Evolutionary conservation across 2,329 filamentous ascomycete species (phyloP), one percentile per base, ranked within the genome.

Genomic region (Beauveria brongniartii): DNA sequence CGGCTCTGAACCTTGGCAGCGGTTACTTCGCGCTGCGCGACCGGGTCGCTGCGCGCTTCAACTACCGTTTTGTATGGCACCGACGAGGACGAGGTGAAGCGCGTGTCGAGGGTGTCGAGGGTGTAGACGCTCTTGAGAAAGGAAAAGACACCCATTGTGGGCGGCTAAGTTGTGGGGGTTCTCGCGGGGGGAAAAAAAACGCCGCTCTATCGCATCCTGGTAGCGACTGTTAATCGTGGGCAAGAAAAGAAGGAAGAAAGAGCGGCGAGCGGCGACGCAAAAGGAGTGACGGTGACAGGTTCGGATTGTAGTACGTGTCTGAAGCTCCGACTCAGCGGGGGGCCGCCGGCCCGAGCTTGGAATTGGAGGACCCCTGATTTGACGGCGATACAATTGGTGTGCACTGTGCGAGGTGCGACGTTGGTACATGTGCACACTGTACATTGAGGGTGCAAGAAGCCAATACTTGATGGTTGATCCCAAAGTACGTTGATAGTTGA

Each of bases 11-110:
- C 76, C 72, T 78, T 78, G 59, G 67, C 59, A 16, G 66, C 61
- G 16, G 67, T 58, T 46, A 69, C 61, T 59, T 71, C 66, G 62
- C 71, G 71, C 67, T 68, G 59, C 61, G 73, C 68, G 61, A 67
- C 67, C 30, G 76, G 69, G 64, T 82, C 77, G 63, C 71, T 64
- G 47, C 80, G 77, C 63, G 79, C 74, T 68, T 86, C 81, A 63
- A 82, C 73, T 61, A 82, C 77, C 44, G 80, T 75, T 69, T 81
- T 81, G 72, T 88, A 87, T 41, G 91, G 84, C 24, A 85, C 85
- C 28, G 81, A 83, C 37, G 91, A 85, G 12, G 90, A 81, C 57
- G 82, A 87, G 30, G 87, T 87, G 73, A 96, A 82, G 65, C 80
- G 78, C 61, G 80, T 82, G 72, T 82, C 80, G 70, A 87, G 77